These are phyloP conservation scores for Fraxinus baroniana DNA, from an alignment of 305 asterid species.

Conservation along the genomic window DNA sequence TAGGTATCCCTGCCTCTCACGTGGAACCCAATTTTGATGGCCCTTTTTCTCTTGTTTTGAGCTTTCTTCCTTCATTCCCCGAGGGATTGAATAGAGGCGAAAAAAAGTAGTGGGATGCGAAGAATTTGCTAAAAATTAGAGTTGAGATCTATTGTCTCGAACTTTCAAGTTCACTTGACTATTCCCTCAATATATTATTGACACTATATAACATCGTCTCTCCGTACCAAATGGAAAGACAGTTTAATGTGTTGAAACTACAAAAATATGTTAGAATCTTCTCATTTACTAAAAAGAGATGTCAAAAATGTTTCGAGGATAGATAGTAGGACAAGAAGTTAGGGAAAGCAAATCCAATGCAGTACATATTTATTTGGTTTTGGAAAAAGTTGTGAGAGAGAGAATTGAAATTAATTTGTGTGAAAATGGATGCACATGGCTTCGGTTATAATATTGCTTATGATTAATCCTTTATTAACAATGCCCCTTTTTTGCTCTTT, in stretches of 20 bases:
- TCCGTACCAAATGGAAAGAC: background rate
- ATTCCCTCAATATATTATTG: background rate
- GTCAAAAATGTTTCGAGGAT: background rate
- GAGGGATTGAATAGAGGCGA: background rate
- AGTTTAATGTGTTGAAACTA: background rate
- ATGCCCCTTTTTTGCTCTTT: background rate
- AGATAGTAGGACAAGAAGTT: background rate
- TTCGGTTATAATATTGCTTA: background rate
- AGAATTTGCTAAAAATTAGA: background rate
- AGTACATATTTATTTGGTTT: background rate
- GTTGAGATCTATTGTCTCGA: background rate
- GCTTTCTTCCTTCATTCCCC: background rate
- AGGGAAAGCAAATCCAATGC: background rate
- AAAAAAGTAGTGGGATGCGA: background rate
- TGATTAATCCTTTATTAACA: background rate
- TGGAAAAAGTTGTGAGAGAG: background rate
- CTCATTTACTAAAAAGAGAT: background rate
- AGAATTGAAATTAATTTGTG: background rate
- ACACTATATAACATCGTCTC: background rate
- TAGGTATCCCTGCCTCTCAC: constrained; percentile 6
- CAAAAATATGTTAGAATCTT: background rate
- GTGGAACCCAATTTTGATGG: constrained; percentile 5
- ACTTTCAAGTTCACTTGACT: background rate
- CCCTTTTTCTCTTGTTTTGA: background rate
- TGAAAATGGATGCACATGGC: constrained; percentile 9